phyloP scores from a whole-genome alignment of 805 yeast species.

The Maudiozyma turicensis region DNA sequence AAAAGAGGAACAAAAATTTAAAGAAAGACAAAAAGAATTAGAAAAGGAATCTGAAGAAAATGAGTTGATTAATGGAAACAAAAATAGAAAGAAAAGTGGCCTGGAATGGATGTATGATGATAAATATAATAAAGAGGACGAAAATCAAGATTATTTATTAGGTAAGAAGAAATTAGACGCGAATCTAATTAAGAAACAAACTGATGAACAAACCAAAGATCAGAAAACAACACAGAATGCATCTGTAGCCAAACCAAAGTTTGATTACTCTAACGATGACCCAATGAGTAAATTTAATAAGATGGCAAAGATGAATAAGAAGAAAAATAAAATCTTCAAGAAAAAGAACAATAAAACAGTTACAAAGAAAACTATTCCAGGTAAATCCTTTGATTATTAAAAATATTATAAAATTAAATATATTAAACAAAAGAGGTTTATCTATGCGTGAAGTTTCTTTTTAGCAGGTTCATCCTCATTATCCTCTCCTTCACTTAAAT shows the following conservation, averaged over 20 bases:
- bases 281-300: constrained; percentile 20
- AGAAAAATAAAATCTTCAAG: constrained; percentile 3
- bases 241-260: constrained; percentile 1
- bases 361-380: background rate
- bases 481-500: constrained; percentile 5
- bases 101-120: constrained; percentile 85
- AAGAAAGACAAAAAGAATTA: constrained; percentile 55
- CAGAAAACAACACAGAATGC: background rate
- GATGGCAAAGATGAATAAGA: background rate
- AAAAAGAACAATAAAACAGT: constrained; percentile 1
- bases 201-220: background rate
- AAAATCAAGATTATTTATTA: constrained; percentile 15
- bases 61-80: constrained; percentile 32
- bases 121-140: constrained; percentile 9
- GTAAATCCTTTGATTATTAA: background rate
- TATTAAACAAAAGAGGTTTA: background rate
- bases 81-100: constrained; percentile 30
- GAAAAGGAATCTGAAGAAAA: constrained; percentile 50
- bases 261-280: constrained; percentile 18
- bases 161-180: constrained; percentile 9
- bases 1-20: constrained; percentile 55
- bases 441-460: background rate
- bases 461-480: constrained; percentile 2
- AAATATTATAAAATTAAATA: background rate
- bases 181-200: background rate